Evolutionary conservation across 345 rosid genomes (phyloP).

Genomic region (Eucalyptus albens): DNA sequence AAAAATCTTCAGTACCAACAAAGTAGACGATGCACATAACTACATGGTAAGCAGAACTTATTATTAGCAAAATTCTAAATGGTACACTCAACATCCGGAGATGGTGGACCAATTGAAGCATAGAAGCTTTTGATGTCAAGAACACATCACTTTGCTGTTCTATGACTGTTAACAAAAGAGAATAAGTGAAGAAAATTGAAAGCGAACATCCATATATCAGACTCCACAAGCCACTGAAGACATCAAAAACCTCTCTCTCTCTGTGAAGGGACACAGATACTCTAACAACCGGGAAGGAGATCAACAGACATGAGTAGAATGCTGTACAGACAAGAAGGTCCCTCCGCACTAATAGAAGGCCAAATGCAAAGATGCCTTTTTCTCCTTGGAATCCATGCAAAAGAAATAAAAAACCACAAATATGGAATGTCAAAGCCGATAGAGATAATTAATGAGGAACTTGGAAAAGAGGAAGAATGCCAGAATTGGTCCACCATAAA

Average conservation of each 20-base stretch:
- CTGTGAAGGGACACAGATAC: not conserved
- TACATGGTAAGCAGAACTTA: not conserved
- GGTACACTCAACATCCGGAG: not conserved
- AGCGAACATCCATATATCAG: not conserved
- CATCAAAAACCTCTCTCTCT: not conserved
- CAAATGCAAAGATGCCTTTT: not conserved
- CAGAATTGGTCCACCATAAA: not conserved
- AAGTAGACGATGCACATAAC: not conserved
- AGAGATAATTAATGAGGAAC: not conserved
- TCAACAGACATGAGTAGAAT: not conserved
- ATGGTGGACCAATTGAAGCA: not conserved
- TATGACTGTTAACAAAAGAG: not conserved
- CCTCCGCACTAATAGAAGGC: not conserved
- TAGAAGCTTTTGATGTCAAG: not conserved
- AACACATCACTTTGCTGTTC: not conserved
- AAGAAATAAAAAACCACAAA: not conserved
- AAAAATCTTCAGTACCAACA: not conserved
- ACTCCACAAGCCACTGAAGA: not conserved
- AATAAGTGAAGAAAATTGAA: not conserved
- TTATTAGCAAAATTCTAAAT: not conserved
- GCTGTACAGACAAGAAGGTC: not conserved
- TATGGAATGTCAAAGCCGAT: not conserved
- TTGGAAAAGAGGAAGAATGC: not conserved
- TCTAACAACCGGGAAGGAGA: not conserved
- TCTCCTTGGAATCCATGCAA: not conserved